phyloP scores from a whole-genome alignment of 345 rosid species.

The Geranium brycei region DNA sequence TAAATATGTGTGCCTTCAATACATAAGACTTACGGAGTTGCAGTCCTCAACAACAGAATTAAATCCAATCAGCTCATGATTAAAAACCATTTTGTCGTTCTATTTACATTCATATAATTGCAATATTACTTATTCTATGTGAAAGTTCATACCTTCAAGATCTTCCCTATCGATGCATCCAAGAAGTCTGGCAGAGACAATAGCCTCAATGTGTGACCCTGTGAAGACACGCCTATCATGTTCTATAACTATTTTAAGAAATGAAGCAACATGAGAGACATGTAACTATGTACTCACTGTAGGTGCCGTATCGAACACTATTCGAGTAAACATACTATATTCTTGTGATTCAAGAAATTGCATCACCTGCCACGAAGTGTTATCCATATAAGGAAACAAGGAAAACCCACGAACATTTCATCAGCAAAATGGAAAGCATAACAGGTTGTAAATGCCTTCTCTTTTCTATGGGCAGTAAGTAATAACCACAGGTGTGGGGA shows the following conservation, averaged over 20 bases:
- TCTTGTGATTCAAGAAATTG: constrained; percentile 90
- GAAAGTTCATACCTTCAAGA: constrained; percentile 52
- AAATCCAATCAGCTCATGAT: too few species aligned
- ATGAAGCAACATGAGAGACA: constrained; percentile 1
- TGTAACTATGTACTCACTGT: constrained; percentile 43
- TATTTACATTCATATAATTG: neutral
- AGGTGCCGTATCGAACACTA: constrained; percentile 95
- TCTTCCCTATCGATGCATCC: constrained; percentile 95
- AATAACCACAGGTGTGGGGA: too few species aligned
- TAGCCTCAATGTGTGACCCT: constrained; percentile 90
- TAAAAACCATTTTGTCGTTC: too few species aligned
- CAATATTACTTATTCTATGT: neutral
- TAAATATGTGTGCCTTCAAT: too few species aligned
- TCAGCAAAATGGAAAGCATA: constrained; percentile 7
- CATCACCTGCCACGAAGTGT: constrained; percentile 50
- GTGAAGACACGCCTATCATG: constrained; percentile 13
- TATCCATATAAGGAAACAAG: constrained; percentile 14
- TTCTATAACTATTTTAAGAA: constrained; percentile 5
- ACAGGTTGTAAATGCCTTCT: constrained; percentile 1
- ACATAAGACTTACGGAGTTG: too few species aligned
- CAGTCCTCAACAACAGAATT: too few species aligned
- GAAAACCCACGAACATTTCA: neutral
- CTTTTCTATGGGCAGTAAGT: too few species aligned
- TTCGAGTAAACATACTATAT: constrained; percentile 82
- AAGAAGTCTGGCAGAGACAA: constrained; percentile 89